Evolutionary conservation across 164 flowering plant species (phyloP), one percentile per base, ranked within the genome.

Genomic region (Magnolia changhungtana): DNA sequence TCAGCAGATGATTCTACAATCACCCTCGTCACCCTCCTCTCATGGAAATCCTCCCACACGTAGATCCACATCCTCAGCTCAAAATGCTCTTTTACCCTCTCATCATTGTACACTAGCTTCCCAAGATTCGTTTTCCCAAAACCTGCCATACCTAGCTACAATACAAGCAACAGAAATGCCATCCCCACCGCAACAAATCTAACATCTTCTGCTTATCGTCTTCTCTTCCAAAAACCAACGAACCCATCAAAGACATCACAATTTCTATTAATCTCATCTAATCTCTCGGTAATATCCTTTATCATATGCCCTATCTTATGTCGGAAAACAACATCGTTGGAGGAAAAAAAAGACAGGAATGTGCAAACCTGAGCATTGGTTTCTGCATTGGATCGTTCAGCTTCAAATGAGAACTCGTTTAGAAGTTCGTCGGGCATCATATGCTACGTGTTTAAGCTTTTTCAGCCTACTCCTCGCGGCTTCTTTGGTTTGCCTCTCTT

Each of bases 111-210:
- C 8, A 71, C 74, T 37, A 63, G 23, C 21, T 70, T 68, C 5
- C 70, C 79, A 71, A 77, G 79, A 6, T 70, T 71, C 16, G 74
- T 77, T 24, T 77, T 77, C 23, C 79, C 79, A 11, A 77, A 24
- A 1, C 79, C 79, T 10, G 50, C 79, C 59, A 63, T 71, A 21
- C 74, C 79, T 1, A 27, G 29, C 29, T 27, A 77, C 74, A 50
- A 77, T 63, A 5, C 74, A 63, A 20, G 71, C 51, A 21, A 72
- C 69, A 20, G 71, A 61, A 24, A 63, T 23, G 27, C 37, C 37
- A 18, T 5, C 8, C 19, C 55, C 73, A 69, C 31, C 11, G 7
- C 61, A 77, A 50, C 61, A 21, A 9, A 1, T 51, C 51, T 14
- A 71, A 23, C 16, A 77, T 7, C 29, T 50, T 72, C 68, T 61